Percentiles rank a stretch among this genome's conserved stretches.
Conservation (phyloP, 148 eudicot species). For the Pouteria glomerata region DNA sequence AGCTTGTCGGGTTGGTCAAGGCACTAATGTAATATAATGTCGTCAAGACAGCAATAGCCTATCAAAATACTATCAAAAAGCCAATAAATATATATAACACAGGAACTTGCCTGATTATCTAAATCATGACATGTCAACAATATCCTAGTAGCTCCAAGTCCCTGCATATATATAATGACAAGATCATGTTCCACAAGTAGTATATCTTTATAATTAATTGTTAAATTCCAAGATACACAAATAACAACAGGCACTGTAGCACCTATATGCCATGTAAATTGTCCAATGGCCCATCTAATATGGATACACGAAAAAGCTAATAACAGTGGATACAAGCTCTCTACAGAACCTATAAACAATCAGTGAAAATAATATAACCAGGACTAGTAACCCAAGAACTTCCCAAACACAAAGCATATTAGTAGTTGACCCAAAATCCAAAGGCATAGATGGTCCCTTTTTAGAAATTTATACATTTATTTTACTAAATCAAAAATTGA, state of each 20-base stretch:
- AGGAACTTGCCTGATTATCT: conserved; percentile 42
- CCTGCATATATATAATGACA: conserved; percentile 27
- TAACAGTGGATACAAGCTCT: neutral
- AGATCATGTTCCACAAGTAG: conserved; percentile 2
- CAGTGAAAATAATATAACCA: neutral
- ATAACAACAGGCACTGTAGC: neutral
- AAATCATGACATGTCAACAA: conserved; percentile 55
- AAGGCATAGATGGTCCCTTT: too few species aligned
- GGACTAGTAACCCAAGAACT: too few species aligned
- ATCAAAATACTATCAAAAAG: neutral
- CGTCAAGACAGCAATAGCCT: neutral
- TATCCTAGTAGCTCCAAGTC: conserved; percentile 51
- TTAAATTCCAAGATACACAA: neutral
- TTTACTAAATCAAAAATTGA: neutral
- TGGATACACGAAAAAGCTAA: neutral
- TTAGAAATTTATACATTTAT: neutral
- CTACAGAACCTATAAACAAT: neutral
- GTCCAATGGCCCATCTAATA: neutral
- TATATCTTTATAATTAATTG: neutral
- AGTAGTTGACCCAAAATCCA: too few species aligned
- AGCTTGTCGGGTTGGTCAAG: conserved; percentile 67
- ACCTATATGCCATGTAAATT: neutral
- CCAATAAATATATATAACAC: neutral
- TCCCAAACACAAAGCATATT: too few species aligned
- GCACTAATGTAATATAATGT: conserved; percentile 29